A percentile compares a stretch with the other conserved stretches of the same genome.
phyloP scores from a whole-genome alignment of 257 asterid species.

The Solanum okadae region DNA sequence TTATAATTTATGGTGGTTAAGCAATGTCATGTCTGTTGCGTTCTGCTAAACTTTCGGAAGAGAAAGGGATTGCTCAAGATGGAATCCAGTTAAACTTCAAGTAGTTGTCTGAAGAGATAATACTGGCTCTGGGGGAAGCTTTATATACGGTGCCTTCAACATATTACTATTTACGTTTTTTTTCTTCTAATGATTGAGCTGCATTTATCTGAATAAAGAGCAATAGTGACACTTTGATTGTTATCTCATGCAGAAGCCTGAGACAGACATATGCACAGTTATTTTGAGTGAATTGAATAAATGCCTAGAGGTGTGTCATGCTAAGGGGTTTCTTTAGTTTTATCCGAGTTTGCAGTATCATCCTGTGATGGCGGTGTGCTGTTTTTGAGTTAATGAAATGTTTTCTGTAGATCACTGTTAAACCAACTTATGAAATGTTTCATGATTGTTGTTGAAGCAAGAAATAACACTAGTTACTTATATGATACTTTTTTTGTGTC shows the following conservation, averaged over 20 bases:
- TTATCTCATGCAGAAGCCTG: slow-evolving; percentile 59
- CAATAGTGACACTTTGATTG: slow-evolving; percentile 6
- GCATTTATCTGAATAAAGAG: not conserved
- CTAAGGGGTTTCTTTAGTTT: not conserved
- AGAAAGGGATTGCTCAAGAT: slow-evolving; percentile 77
- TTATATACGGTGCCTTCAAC: slow-evolving; percentile 42
- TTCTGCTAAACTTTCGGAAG: slow-evolving; percentile 79
- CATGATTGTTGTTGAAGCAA: not conserved
- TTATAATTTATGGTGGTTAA: slow-evolving; percentile 30
- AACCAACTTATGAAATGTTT: not conserved
- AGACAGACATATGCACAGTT: slow-evolving; percentile 64
- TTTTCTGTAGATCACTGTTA: not conserved
- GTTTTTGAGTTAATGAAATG: too few relatives aligned
- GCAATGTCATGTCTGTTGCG: slow-evolving; percentile 82
- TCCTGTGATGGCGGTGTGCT: not conserved
- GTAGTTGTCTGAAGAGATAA: slow-evolving; percentile 52
- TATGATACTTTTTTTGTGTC: not conserved
- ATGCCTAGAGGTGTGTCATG: slow-evolving; percentile 59
- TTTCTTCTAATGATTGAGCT: not conserved
- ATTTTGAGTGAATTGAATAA: slow-evolving; percentile 74
- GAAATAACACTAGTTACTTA: not conserved
- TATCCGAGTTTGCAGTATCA: not conserved
- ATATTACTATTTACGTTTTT: too few relatives aligned
- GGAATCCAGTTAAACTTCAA: slow-evolving; percentile 56
- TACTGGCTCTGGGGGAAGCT: slow-evolving; percentile 73